Evolutionary conservation across 1,284 basidiomycete species (phyloP).

Genomic region (Ceratobasidium sp.): DNA sequence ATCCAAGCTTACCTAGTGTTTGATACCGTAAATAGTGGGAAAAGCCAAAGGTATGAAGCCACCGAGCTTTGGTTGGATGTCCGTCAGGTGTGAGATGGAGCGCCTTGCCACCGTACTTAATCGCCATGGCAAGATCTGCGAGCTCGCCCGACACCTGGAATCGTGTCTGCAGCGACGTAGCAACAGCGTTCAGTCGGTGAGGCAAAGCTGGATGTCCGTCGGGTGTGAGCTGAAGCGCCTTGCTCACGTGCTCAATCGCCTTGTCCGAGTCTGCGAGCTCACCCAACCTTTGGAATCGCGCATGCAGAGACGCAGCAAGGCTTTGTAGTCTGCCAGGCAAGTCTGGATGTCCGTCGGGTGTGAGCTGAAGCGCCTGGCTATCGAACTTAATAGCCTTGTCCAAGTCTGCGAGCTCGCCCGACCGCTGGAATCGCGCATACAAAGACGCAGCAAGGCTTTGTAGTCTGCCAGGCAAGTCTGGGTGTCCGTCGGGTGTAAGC

Average conservation of each 20-base stretch:
- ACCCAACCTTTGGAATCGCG: too few species aligned
- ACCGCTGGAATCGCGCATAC: background rate
- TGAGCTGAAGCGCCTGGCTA: too few species aligned
- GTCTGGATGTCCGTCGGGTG: too few species aligned
- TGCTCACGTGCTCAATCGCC: too few species aligned
- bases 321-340: background rate
- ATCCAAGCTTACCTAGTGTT: too few species aligned
- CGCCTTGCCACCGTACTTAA: background rate
- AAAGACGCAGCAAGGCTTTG: background rate
- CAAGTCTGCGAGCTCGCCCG: background rate
- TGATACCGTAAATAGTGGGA: background rate
- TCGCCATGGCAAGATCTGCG: background rate
- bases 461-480: background rate
- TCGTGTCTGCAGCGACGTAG: background rate
- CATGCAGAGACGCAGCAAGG: too few species aligned
- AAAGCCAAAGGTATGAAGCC: background rate
- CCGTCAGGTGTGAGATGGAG: background rate
- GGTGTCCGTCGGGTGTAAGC: slow-evolving; percentile 1
- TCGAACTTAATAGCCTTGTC: background rate
- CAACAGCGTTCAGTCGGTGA: too few species aligned
- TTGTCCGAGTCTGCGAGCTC: too few species aligned
- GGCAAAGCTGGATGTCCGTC: too few species aligned
- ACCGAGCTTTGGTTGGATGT: background rate
- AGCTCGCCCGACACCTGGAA: background rate
- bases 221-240: too few species aligned